A percentile compares a stretch with the other conserved stretches of the same genome.
These are phyloP conservation scores for Lachnellula subtilissima DNA, from an alignment of 2,329 filamentous ascomycete species.

Conservation along the genomic window DNA sequence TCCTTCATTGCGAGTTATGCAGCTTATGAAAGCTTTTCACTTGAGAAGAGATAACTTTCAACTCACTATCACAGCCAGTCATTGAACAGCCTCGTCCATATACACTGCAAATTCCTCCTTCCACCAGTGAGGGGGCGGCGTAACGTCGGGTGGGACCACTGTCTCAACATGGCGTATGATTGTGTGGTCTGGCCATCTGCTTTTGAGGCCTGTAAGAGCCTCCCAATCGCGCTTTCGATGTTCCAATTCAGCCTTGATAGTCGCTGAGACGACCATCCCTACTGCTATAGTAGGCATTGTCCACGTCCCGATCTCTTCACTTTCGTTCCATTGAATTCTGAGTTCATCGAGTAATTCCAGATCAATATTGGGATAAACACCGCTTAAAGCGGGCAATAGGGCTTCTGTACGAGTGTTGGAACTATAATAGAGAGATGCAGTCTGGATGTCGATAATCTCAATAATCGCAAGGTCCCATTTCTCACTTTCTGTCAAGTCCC, in stretches of 20 bases:
- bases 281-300: neutral
- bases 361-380: neutral
- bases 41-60: neutral
- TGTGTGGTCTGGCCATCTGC: neutral
- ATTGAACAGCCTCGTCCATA: neutral
- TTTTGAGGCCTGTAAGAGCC: neutral
- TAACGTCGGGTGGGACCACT: neutral
- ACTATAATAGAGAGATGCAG: neutral
- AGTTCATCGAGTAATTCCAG: neutral
- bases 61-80: neutral
- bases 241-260: neutral
- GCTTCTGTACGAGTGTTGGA: neutral
- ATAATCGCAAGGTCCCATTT: neutral
- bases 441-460: neutral
- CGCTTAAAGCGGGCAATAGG: neutral
- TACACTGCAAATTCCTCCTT: neutral
- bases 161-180: neutral
- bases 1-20: no score
- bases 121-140: neutral
- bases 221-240: neutral
- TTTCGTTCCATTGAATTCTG: neutral
- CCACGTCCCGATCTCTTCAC: neutral
- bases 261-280: neutral
- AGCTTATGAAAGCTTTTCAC: no score
- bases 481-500: neutral